Conservation (phyloP, 805 yeast species). For the Blastobotrys attinorum region DNA sequence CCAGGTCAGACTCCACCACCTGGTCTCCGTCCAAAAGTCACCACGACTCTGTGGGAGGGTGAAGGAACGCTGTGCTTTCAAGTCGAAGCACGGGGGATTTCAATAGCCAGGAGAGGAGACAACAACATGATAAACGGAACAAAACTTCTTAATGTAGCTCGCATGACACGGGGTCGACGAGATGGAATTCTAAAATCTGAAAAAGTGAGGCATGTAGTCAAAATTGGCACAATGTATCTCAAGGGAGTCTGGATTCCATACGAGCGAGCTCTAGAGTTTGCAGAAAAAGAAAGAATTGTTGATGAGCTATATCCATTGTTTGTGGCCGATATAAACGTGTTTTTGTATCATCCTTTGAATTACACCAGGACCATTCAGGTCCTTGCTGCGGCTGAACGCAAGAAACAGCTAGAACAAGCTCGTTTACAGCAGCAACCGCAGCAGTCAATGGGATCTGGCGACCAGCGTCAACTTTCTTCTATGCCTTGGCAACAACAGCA, state of each 20-base stretch:
- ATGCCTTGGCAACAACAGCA: conserved; percentile 1
- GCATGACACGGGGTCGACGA: conserved; percentile 80
- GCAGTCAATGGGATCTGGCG: background rate
- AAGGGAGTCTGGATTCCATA: conserved; percentile 91
- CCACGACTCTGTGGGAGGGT: conserved; percentile 85
- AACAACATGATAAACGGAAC: conserved; percentile 85
- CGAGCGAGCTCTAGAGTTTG: conserved; percentile 74
- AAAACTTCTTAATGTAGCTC: conserved; percentile 72
- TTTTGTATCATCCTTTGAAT: conserved; percentile 29
- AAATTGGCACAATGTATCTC: conserved; percentile 79
- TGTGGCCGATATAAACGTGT: conserved; percentile 47
- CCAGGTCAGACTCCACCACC: conserved; percentile 25
- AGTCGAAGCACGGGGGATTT: conserved; percentile 72
- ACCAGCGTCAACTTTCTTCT: background rate
- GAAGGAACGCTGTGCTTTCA: conserved; percentile 79
- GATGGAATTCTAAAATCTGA: conserved; percentile 83
- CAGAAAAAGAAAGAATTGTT: conserved; percentile 69
- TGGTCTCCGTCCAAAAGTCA: conserved; percentile 43
- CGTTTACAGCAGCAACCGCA: conserved; percentile 9
- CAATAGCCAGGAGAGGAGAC: conserved; percentile 80
- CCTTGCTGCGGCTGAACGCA: conserved; percentile 26
- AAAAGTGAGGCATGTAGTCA: conserved; percentile 70
- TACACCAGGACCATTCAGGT: conserved; percentile 28
- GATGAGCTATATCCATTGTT: conserved; percentile 61
- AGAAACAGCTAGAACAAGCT: conserved; percentile 17